Conservation (phyloP, 176 grass and related monocot genomes). For the Elaeis guineensis region DNA sequence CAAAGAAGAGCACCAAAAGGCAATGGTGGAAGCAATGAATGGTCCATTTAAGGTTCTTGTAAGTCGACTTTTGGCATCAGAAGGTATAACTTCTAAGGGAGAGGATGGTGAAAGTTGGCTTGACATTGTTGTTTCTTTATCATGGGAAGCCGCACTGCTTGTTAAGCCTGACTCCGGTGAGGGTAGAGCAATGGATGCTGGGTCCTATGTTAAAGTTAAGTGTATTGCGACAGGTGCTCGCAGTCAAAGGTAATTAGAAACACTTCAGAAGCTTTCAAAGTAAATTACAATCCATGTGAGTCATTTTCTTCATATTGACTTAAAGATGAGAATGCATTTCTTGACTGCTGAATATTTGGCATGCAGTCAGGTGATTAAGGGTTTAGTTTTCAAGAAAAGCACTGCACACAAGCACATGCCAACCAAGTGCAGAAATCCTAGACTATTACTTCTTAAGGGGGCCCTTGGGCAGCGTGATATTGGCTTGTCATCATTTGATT, state of each 20-base stretch:
- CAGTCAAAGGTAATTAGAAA: constrained; percentile 51
- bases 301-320: background rate
- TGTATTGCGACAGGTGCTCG: constrained; percentile 68
- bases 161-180: constrained; percentile 76
- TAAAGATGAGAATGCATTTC: background rate
- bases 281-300: background rate
- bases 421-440: constrained; percentile 63
- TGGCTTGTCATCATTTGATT: constrained; percentile 77
- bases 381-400: constrained; percentile 91
- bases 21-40: constrained; percentile 92
- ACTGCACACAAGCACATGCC: constrained; percentile 98
- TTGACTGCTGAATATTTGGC: constrained; percentile 11
- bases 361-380: constrained; percentile 88
- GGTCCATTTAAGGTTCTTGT: constrained; percentile 94
- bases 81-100: constrained; percentile 39
- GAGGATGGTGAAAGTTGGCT: constrained; percentile 61
- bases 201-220: constrained; percentile 94
- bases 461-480: constrained; percentile 69
- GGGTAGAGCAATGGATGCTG: constrained; percentile 94
- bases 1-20: constrained; percentile 50
- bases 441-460: constrained; percentile 74
- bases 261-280: background rate
- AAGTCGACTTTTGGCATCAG: constrained; percentile 66
- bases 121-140: constrained; percentile 67
- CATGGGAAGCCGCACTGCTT: constrained; percentile 81